A percentile compares a stretch with the other conserved stretches of the same genome.
Conservation (phyloP, 2,329 filamentous ascomycete genomes). For the Colletotrichum simmondsii region DNA sequence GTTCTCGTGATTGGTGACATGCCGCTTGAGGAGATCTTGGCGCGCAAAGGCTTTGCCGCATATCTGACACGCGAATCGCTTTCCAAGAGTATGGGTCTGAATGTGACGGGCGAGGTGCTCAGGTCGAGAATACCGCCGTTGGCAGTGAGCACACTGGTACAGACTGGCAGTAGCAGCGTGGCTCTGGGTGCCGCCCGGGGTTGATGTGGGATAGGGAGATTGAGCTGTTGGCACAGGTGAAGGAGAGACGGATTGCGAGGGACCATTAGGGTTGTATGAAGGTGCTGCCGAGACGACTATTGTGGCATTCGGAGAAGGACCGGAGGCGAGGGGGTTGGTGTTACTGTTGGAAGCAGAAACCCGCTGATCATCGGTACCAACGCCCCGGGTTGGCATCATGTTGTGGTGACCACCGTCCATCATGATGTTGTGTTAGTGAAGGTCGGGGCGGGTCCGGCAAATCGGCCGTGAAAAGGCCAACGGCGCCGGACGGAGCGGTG, state of each 20-base stretch:
- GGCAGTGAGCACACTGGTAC: constrained; percentile 64
- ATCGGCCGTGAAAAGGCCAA: constrained; percentile 22
- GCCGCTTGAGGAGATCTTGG: constrained; percentile 64
- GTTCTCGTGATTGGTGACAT: constrained; percentile 62
- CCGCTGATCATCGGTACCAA: constrained; percentile 17
- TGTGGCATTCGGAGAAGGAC: constrained; percentile 17
- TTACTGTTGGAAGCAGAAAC: constrained; percentile 2
- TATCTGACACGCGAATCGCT: constrained; percentile 60
- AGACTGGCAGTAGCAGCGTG: constrained; percentile 43
- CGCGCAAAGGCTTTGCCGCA: constrained; percentile 65
- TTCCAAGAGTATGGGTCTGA: constrained; percentile 61
- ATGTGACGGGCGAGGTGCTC: constrained; percentile 65
- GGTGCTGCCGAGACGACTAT: constrained; percentile 22
- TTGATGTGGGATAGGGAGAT: constrained; percentile 8
- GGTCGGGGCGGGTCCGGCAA: constrained; percentile 33
- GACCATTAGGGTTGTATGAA: constrained; percentile 3
- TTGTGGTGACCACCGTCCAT: constrained; percentile 3
- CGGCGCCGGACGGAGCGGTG: constrained; percentile 20
- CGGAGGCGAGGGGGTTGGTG: not conserved
- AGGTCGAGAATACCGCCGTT: constrained; percentile 62
- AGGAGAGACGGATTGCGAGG: constrained; percentile 21
- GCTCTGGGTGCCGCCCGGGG: constrained; percentile 25
- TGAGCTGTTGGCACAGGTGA: constrained; percentile 14
- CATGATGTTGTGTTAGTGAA: constrained; percentile 3
- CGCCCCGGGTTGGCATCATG: constrained; percentile 1